Base-by-base conservation (phyloP, 1,284 basidiomycete genomes). In the Vanrija sp. region DNA sequence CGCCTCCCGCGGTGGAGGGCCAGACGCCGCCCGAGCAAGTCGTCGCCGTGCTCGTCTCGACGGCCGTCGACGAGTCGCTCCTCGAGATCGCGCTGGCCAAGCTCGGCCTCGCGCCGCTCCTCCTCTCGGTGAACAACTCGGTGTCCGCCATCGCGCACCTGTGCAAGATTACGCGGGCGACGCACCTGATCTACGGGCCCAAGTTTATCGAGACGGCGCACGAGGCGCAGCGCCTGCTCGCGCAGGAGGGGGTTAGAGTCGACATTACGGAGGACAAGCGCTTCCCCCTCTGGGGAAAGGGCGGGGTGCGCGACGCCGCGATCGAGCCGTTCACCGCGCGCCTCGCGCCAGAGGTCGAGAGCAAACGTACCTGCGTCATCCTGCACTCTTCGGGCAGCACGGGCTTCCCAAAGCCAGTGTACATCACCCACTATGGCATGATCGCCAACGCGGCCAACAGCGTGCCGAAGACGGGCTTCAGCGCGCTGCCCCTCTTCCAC, bases 321-420 rank as follows among this genome's bases (percentile, higher is more conserved):
- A 75, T 78, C 45, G 63, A 71, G 2, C 53, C 61, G 1, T 79
- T 75, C 61, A 66, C 72, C 6, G 58, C 71, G 2, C 63, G 71
- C 38, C 67, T 83, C n/a, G 76, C 68, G 0, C 80, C 80, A 2
- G 73, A 80, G 16, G 71, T 79, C 49, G 82, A 84, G 61, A 54
- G 56, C 6, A 60, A 71, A 16, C 66, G 82, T 19, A 77, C 79
- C 2, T 73, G 79, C 12, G 79, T 83, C 10, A 78, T 84, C 49
- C 72, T 85, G n/a, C 84, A 85, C 59, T 84, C 83, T 4, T 81
- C 79, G 1, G 84, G 84, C 36, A 84, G 82, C 14, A 82, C 82
- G 6, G 75, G 81, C 22, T 73, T 77, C 46, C 77, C 77, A 9
- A 75, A 73, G 47, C 71, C 71, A 9, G 71, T 72, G 19, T 71